These are phyloP conservation scores for Cytospora piceicola DNA, from an alignment of 2,329 filamentous ascomycete species.

Conservation along the genomic window DNA sequence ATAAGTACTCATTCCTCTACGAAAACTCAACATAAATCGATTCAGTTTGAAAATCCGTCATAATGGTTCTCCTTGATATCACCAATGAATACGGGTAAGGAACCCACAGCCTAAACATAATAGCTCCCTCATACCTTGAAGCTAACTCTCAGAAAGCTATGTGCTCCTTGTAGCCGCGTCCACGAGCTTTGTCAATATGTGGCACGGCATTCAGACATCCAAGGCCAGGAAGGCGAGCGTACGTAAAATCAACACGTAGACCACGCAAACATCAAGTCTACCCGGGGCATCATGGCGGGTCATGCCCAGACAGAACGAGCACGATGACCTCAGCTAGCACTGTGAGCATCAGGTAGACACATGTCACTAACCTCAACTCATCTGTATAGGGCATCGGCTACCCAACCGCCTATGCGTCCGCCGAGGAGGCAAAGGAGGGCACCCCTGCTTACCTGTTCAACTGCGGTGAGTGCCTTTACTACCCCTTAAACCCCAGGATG, in stretches of 20 bases:
- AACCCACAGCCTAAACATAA: not conserved
- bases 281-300: not conserved
- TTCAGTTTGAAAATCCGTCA: conserved; percentile 6
- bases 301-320: not conserved
- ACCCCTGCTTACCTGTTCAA: conserved; percentile 63
- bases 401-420: conserved; percentile 59
- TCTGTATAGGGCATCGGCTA: conserved; percentile 52
- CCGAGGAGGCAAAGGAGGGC: conserved; percentile 59
- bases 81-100: conserved; percentile 57
- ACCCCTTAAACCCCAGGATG: not conserved
- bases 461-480: conserved; percentile 51
- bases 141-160: conserved; percentile 49
- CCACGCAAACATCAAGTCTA: too few relatives aligned
- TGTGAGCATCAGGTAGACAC: not conserved
- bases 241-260: not conserved
- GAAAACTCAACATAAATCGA: not conserved
- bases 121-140: not conserved
- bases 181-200: conserved; percentile 60
- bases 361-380: not conserved
- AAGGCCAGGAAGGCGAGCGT: conserved; percentile 53
- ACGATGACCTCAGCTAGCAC: not conserved
- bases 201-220: conserved; percentile 54
- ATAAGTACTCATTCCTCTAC: not conserved
- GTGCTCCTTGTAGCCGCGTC: conserved; percentile 62
- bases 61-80: conserved; percentile 51